These are phyloP conservation scores for Hortiboletus rubellus DNA, from an alignment of 1,284 basidiomycete genomes.

Conservation along the genomic window DNA sequence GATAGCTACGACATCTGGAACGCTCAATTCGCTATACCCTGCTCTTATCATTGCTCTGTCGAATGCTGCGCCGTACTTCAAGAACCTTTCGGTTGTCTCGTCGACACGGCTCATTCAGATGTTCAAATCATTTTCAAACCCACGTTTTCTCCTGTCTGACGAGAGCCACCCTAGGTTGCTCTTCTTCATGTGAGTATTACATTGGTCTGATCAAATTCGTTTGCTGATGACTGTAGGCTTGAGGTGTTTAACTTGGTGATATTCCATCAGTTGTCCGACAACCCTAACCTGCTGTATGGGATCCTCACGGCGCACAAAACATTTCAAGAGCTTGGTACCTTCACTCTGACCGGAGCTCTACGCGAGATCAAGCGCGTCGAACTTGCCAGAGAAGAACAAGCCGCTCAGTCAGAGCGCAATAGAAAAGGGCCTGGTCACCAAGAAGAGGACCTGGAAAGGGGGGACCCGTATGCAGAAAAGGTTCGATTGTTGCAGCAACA, in stretches of 20 bases:
- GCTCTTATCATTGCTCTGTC: slow-evolving; percentile 88
- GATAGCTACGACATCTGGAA: slow-evolving; percentile 82
- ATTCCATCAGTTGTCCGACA: slow-evolving; percentile 67
- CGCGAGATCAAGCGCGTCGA: slow-evolving; percentile 80
- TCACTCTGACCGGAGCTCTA: slow-evolving; percentile 81
- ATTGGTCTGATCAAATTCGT: neutral
- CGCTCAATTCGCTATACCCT: slow-evolving; percentile 83
- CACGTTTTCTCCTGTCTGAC: slow-evolving; percentile 86
- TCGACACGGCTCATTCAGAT: slow-evolving; percentile 85
- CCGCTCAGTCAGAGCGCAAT: slow-evolving; percentile 39
- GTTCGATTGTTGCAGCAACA: slow-evolving; percentile 55
- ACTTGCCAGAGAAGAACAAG: slow-evolving; percentile 67
- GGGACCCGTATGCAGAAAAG: slow-evolving; percentile 55
- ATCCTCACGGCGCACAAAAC: slow-evolving; percentile 79
- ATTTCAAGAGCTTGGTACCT: slow-evolving; percentile 87
- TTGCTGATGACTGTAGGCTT: slow-evolving; percentile 52
- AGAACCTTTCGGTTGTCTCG: slow-evolving; percentile 76
- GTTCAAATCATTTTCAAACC: slow-evolving; percentile 86
- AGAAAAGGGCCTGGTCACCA: slow-evolving; percentile 35
- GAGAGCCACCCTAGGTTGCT: slow-evolving; percentile 91
- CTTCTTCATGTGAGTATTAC: slow-evolving; percentile 75
- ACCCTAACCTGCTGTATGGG: slow-evolving; percentile 87
- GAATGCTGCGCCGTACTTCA: slow-evolving; percentile 86
- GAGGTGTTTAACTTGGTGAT: slow-evolving; percentile 90
- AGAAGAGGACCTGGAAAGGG: slow-evolving; percentile 34